Percentiles rank a stretch among this genome's conserved stretches.
phyloP scores from a whole-genome alignment of 257 asterid genomes.

The Haberlea rhodopensis region DNA sequence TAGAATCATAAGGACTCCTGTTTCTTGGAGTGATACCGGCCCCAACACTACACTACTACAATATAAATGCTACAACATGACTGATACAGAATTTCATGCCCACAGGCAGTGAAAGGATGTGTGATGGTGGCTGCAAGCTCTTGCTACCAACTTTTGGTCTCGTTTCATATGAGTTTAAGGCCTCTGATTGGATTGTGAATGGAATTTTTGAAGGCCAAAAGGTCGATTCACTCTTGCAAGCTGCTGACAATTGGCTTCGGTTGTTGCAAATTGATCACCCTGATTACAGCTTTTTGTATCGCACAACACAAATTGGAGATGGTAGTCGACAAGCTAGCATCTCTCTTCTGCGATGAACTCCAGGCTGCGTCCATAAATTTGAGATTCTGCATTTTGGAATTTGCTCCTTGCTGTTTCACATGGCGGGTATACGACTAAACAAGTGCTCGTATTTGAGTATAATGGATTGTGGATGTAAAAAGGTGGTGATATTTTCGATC shows the following conservation, averaged over 20 bases:
- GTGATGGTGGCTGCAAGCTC: conserved; percentile 44
- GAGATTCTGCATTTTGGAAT: neutral
- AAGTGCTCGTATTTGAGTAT: neutral
- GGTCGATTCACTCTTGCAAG: conserved; percentile 50
- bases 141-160: conserved; percentile 72
- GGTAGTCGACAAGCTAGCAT: conserved; percentile 14
- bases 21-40: conserved; percentile 17
- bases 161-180: conserved; percentile 70
- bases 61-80: too few species aligned
- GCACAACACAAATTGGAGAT: conserved; percentile 52
- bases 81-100: conserved; percentile 24
- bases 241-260: conserved; percentile 80
- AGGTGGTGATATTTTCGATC: neutral
- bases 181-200: conserved; percentile 45
- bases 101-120: conserved; percentile 34
- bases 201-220: conserved; percentile 55
- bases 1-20: neutral
- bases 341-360: conserved; percentile 17
- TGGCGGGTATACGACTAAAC: neutral
- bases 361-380: neutral
- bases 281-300: conserved; percentile 63
- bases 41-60: neutral
- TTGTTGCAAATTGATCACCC: conserved; percentile 67
- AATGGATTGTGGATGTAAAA: neutral
- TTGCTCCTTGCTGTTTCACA: conserved; percentile 1